Base-by-base conservation (phyloP, 106 monocot species). In the Phalaenopsis equestris region DNA sequence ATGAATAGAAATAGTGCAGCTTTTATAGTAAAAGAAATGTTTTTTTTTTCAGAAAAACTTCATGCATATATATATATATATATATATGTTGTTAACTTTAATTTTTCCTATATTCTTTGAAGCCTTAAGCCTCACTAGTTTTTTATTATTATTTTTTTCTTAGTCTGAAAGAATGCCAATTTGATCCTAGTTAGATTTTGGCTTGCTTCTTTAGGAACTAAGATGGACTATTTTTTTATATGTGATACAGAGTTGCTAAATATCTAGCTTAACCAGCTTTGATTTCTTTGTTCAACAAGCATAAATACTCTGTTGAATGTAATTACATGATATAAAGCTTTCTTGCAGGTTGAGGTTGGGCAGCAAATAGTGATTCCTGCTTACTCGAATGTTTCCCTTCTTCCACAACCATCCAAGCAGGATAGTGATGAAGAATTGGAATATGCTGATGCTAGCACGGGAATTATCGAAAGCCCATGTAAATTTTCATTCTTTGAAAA, bases 381-480 rank as follows among this genome's bases (percentile, higher is more conserved):
- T 75, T 93, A 99, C 75, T 95, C 95, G 41, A 95, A 93, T 83
- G 99, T 99, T 68, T 95, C 99, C 70, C 81, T 95, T 79, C 89
- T 91, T 76, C 95, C 88, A 77, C 99, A 99, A 79, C 99, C 99
- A 74, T 90, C 85, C 58, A 89, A 83, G 52, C 85, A 91, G 80
- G 98, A 98, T 30, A 98, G 98, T 77, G 98, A 98, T 84, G 98
- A 98, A 73, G 98, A 98, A 83, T 94, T 98, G 61, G 99, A 99
- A 79, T 99, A 91, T 81, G 99, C 93, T 81, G 99, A 95, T 89
- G 46, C 83, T n/a, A 90, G 61, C 56, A 87, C 77, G 80, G 88
- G 87, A 78, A 82, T 91, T 81, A 79, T 89, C 45, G 90, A 90
- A 42, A 94, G 87, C 81, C 89, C 85, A 84, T 87, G 92, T 94